Evolutionary conservation across 441 rosid genomes (phyloP), one percentile per base, ranked within the genome.

Genomic region (Pelargonium fulgidum): DNA sequence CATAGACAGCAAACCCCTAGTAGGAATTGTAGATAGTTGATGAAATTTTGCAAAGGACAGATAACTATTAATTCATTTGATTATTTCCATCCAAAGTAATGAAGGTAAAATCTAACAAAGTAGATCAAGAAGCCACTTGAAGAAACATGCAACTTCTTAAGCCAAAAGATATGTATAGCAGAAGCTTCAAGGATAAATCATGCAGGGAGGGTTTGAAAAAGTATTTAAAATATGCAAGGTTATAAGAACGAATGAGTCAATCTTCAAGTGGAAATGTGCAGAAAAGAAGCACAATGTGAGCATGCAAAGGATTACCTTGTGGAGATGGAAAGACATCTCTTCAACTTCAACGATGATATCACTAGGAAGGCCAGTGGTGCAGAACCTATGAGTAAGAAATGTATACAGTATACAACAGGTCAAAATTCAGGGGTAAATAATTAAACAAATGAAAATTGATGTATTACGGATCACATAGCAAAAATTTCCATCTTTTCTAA

Each of bases 291-390:
- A 4, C 20, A 14, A 52, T 14, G 59, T 14, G 59, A 3, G 20
- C n/a, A 19, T 47, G n/a, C 0, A 9, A 68, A 73, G 71, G 14
- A 54, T 71, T 84, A 94, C 99, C 99, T 90, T 94, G 87, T 94
- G 99, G 72, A 92, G 97, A 82, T 94, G 99, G 73, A 92, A 94
- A 68, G 96, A 89, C 94, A 92, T 91, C 65, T 89, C 96, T 44
- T 85, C 98, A 72, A 89, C 98, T 84, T 92, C 93, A 78, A 94
- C 92, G 48, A 79, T 82, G 68, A 92, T 79, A 75, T 94, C 99
- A 73, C 98, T 90, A 5, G 97, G 98, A 73, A 94, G 98, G 70
- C 97, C 98, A 29, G 91, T 83, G 58, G 98, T 89, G 78, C 98
- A 94, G 85, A 94, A 92, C 99, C 98, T 92, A 72, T 24, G 71